phyloP scores from a whole-genome alignment of 768 basidiomycete species.

The Xerocomellus dryophilus region DNA sequence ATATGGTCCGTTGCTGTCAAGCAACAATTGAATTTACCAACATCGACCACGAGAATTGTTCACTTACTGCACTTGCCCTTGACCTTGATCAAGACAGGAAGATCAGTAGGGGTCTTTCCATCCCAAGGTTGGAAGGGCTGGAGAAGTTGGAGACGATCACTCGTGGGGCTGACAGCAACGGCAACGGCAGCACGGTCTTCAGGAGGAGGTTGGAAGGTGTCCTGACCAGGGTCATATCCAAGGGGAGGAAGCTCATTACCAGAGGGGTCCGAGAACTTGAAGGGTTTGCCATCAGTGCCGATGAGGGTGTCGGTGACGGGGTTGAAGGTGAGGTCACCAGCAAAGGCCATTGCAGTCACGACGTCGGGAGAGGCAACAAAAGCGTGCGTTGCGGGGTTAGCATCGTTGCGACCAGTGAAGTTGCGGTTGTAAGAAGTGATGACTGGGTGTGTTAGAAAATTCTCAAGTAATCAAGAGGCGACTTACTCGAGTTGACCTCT shows the following conservation, averaged over 20 bases:
- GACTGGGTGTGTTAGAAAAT: constrained; percentile 46
- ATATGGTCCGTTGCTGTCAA: constrained; percentile 82
- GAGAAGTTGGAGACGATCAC: constrained; percentile 88
- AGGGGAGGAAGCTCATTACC: constrained; percentile 92
- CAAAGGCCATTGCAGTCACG: constrained; percentile 96
- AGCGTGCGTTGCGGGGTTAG: constrained; percentile 97
- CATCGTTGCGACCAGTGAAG: constrained; percentile 99
- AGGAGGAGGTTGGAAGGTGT: constrained; percentile 97
- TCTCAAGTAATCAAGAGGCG: neutral
- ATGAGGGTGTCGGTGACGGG: constrained; percentile 86
- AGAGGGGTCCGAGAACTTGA: constrained; percentile 92
- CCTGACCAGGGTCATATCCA: constrained; percentile 94
- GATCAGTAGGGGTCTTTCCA: constrained; percentile 83
- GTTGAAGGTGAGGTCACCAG: constrained; percentile 94
- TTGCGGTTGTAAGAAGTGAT: constrained; percentile 99
- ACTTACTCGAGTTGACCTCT: constrained; percentile 89
- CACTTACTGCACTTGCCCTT: constrained; percentile 96
- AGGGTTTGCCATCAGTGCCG: constrained; percentile 90
- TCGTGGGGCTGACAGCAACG: constrained; percentile 82
- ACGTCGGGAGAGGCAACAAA: constrained; percentile 93
- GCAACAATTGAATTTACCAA: constrained; percentile 1
- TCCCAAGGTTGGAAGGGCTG: constrained; percentile 91
- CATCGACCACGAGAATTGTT: neutral
- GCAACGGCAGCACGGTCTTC: constrained; percentile 75
- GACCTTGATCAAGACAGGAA: constrained; percentile 97